phyloP scores from a whole-genome alignment of 2,329 filamentous ascomycete genomes.

The Trichoderma sp. region DNA sequence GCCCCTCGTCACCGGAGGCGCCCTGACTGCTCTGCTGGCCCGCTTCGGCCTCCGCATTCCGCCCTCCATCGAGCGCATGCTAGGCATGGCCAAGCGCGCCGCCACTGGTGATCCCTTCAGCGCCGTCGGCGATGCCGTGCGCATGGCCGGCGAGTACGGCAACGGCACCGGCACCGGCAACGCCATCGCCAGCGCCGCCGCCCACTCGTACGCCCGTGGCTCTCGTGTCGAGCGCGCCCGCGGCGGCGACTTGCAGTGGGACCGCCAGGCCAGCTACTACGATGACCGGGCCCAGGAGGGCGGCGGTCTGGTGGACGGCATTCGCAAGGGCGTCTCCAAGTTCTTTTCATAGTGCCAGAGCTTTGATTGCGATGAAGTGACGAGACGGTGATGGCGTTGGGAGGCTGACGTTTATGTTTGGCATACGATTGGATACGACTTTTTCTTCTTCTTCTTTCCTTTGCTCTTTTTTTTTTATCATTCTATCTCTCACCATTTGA shows the following conservation, averaged over 20 bases:
- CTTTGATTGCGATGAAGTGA: neutral
- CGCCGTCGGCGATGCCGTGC: slow-evolving; percentile 53
- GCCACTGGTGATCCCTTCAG: slow-evolving; percentile 47
- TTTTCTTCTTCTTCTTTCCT: neutral
- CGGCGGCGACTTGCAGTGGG: slow-evolving; percentile 39
- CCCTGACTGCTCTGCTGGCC: slow-evolving; percentile 71
- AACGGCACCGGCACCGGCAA: slow-evolving; percentile 15
- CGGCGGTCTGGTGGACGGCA: slow-evolving; percentile 35
- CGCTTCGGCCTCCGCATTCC: slow-evolving; percentile 79
- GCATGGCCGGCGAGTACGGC: slow-evolving; percentile 45
- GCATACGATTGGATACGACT: slow-evolving; percentile 14
- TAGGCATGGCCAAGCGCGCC: slow-evolving; percentile 52
- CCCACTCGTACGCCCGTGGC: slow-evolving; percentile 3
- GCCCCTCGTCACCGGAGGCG: slow-evolving; percentile 81
- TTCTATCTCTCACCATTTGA: slow-evolving; percentile 9
- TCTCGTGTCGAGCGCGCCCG: slow-evolving; percentile 34
- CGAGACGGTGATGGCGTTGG: slow-evolving; percentile 18
- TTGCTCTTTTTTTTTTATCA: neutral
- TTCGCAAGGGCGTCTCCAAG: slow-evolving; percentile 38
- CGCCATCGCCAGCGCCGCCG: neutral
- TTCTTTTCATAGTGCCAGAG: slow-evolving; percentile 35
- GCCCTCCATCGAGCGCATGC: slow-evolving; percentile 55
- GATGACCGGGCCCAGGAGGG: slow-evolving; percentile 28
- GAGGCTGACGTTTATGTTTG: neutral
- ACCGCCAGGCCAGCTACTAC: slow-evolving; percentile 31